Evolutionary conservation across 768 basidiomycete genomes (phyloP).

Genomic region (Terana coerulea): DNA sequence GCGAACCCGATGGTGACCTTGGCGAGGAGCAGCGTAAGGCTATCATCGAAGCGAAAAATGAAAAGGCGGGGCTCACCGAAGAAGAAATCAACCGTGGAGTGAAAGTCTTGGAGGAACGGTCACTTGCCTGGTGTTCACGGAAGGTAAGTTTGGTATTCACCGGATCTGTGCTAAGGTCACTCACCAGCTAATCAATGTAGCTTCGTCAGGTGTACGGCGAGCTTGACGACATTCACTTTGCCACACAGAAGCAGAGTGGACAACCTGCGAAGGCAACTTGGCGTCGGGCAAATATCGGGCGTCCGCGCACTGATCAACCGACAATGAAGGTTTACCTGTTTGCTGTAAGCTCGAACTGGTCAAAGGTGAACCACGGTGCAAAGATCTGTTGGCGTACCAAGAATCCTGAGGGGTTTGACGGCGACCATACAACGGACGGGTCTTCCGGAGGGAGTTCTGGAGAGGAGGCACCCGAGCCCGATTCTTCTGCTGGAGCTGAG

Average conservation of each 20-base stretch:
- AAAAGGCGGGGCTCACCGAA: background rate
- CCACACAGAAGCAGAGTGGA: no score
- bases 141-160: background rate
- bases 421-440: no score
- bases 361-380: no score
- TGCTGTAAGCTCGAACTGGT: no score
- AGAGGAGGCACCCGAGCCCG: no score
- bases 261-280: no score
- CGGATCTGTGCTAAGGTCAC: background rate
- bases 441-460: no score
- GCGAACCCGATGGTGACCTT: background rate
- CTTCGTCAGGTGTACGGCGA: background rate
- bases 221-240: no score
- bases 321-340: background rate
- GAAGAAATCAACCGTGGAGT: background rate
- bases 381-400: no score
- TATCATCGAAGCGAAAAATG: background rate
- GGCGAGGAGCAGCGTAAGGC: background rate
- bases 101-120: background rate
- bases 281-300: background rate
- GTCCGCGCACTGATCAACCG: background rate
- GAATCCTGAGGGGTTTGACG: no score
- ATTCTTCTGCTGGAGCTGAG: no score
- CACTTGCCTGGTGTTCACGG: background rate
- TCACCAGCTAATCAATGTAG: background rate